Conservation (phyloP, 306 rosid genomes). For the Prunus fruticosa region DNA sequence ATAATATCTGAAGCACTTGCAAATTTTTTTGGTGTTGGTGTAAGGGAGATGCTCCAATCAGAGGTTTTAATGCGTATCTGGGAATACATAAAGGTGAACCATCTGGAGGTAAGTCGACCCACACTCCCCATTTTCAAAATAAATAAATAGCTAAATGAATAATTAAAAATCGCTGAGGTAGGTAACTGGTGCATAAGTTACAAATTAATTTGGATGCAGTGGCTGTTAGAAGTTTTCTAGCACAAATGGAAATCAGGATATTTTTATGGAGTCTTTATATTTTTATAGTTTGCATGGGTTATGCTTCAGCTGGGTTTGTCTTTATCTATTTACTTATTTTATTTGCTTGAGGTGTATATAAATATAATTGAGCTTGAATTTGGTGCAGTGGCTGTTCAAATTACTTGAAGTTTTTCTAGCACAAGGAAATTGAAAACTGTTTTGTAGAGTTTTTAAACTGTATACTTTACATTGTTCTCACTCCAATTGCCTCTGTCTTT, state of each 20-base stretch:
- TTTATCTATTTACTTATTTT: background rate
- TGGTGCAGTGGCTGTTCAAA: background rate
- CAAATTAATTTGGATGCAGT: background rate
- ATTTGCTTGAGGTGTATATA: background rate
- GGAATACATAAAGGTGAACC: slow-evolving; percentile 77
- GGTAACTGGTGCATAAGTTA: background rate
- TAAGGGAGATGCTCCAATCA: slow-evolving; percentile 76
- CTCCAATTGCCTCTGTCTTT: background rate
- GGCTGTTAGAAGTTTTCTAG: background rate
- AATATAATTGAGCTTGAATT: background rate
- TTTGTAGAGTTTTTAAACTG: background rate
- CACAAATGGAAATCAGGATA: background rate
- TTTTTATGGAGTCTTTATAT: background rate
- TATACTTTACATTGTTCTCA: too few relatives aligned
- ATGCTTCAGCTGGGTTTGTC: background rate
- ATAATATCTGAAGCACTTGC: slow-evolving; percentile 78
- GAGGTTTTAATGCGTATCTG: slow-evolving; percentile 77
- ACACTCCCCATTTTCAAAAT: background rate
- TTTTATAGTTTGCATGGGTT: background rate
- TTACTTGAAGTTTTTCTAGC: background rate
- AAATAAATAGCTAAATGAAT: background rate
- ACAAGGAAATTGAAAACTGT: too few relatives aligned
- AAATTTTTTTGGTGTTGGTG: slow-evolving; percentile 63
- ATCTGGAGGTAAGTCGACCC: slow-evolving; percentile 52
- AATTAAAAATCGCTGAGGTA: background rate